Base-by-base conservation (phyloP, 495 filamentous ascomycete species). In the Xylaria palmicola region DNA sequence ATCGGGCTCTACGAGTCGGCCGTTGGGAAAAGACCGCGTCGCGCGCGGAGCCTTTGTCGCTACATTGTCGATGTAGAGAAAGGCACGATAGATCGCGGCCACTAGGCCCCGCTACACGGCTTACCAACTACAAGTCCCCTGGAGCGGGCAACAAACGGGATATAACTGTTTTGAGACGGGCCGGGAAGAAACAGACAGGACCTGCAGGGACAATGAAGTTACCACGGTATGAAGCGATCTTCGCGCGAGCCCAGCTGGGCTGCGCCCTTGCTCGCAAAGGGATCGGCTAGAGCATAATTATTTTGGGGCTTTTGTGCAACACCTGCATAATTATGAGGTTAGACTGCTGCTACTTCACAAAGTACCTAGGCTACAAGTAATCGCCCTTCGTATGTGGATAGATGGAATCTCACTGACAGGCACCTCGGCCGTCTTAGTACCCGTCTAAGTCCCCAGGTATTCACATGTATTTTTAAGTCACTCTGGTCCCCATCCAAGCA, bases 281-380 rank as follows among this genome's bases (percentile, higher is more conserved):
- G 29, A 48, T 57, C 41, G 20, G 39, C 55, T 17, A 57, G 48
- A 10, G n/a, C n/a, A 22, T 20, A 27, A 47, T n/a, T 30, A 32
- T 40, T 32, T 32, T 56, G 39, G 39, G 41, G 53, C 53, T 56
- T 44, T 43, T 56, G 53, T 44, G 39, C 53, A 56, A 56, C 53
- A 17, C 37, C 34, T 19, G 53, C 53, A 56, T 44, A 56, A 56
- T 10, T 22, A 20, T 20, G 41, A 22, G 1, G 13, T 30, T 36
- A 20, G 12, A 45, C 30, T 29, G 34, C 29, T 24, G 32, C 37
- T 30, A 49, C 51, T 17, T 22, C 4, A 29, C n/a, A 43, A 30
- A 29, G 47, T 50, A 50, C 44, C n/a, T n/a, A 29, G 8, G 43
- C 6, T 24, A 20, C 47, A 50, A 34, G 22, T 37, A 37, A 20